phyloP scores from a whole-genome alignment of 2,329 filamentous ascomycete genomes.

The Fusarium duplospermum region DNA sequence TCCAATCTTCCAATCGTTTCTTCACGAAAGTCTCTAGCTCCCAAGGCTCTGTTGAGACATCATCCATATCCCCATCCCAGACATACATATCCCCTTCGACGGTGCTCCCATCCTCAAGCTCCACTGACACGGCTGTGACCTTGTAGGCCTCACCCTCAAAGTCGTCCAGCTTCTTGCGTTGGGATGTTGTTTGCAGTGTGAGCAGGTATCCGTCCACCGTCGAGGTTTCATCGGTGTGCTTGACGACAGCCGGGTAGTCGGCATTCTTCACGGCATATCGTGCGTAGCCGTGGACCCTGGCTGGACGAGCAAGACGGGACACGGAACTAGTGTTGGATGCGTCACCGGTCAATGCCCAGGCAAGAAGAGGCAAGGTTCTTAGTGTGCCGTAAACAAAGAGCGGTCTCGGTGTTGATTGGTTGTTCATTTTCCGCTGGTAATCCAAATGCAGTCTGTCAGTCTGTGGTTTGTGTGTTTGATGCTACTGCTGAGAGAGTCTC shows the following conservation, averaged over 20 bases:
- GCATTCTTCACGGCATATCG: constrained; percentile 19
- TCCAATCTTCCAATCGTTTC: constrained; percentile 45
- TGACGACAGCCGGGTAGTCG: constrained; percentile 44
- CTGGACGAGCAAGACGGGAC: constrained; percentile 4
- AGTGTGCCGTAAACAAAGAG: constrained; percentile 49
- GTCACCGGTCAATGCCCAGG: constrained; percentile 46
- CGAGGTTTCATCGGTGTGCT: not conserved
- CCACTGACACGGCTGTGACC: constrained; percentile 10
- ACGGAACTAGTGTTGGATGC: constrained; percentile 24
- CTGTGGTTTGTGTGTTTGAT: not conserved
- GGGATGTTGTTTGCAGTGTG: constrained; percentile 28
- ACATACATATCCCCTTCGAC: constrained; percentile 48
- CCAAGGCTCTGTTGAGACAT: constrained; percentile 38
- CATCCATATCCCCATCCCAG: constrained; percentile 38
- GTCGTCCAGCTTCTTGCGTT: constrained; percentile 29
- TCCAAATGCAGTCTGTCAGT: not conserved
- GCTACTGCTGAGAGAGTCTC: not conserved
- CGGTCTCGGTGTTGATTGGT: constrained; percentile 2
- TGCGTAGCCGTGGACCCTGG: constrained; percentile 26
- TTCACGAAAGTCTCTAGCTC: constrained; percentile 39
- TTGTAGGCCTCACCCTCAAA: constrained; percentile 42
- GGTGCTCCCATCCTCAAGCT: constrained; percentile 16
- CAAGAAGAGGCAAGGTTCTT: constrained; percentile 42
- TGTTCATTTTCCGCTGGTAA: not conserved
- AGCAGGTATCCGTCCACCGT: constrained; percentile 45